These are phyloP conservation scores for Solanum hybrid DNA, from an alignment of 305 asterid genomes.

Conservation along the genomic window DNA sequence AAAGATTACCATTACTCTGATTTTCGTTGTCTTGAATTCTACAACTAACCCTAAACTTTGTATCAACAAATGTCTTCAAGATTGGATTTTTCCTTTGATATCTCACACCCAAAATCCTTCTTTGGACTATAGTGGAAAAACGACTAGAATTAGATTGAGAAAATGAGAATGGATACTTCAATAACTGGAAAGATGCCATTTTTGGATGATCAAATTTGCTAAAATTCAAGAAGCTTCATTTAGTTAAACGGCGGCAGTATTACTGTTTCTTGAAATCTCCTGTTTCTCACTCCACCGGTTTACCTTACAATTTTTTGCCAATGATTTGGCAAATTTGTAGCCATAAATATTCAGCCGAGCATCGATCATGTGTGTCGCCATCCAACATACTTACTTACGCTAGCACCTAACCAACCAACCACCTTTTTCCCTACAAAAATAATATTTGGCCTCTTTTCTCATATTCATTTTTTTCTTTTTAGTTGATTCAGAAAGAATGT, in stretches of 20 bases:
- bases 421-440: neutral
- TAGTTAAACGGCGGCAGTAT: neutral
- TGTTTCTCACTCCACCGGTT: neutral
- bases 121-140: slow-evolving; percentile 11
- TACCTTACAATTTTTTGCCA: neutral
- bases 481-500: neutral
- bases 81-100: slow-evolving; percentile 20
- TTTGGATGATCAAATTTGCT: neutral
- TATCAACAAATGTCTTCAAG: slow-evolving; percentile 7
- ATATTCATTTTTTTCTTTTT: neutral
- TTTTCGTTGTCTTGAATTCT: slow-evolving; percentile 37
- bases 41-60: slow-evolving; percentile 43
- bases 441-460: neutral
- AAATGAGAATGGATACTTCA: slow-evolving; percentile 43
- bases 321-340: neutral
- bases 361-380: neutral
- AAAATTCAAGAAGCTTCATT: neutral
- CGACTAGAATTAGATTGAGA: slow-evolving; percentile 26
- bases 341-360: neutral
- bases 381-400: neutral
- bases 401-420: neutral
- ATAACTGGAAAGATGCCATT: slow-evolving; percentile 60
- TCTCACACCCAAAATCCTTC: slow-evolving; percentile 19
- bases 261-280: neutral
- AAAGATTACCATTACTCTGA: slow-evolving; percentile 38